Evolutionary conservation across 768 basidiomycete species (phyloP).

Genomic region (Russula emetica): DNA sequence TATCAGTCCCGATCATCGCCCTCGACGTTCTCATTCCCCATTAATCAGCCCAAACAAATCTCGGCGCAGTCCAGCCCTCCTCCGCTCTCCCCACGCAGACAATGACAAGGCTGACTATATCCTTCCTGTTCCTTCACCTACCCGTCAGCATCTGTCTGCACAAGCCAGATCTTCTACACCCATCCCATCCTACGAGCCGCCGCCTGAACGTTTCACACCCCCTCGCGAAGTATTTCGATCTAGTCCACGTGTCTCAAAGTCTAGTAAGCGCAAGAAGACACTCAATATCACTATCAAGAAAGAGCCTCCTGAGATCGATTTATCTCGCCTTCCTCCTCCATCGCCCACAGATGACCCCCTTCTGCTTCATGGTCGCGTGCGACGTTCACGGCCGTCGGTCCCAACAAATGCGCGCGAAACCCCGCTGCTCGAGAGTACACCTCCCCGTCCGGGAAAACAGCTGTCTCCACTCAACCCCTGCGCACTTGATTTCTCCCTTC

Average conservation of each 20-base stretch:
- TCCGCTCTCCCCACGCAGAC: slow-evolving; percentile 42
- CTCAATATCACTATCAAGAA: slow-evolving; percentile 45
- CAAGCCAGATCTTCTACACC: slow-evolving; percentile 51
- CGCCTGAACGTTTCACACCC: slow-evolving; percentile 63
- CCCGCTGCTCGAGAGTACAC: slow-evolving; percentile 37
- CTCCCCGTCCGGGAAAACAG: slow-evolving; percentile 17
- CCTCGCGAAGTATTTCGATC: slow-evolving; percentile 56
- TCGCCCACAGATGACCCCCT: slow-evolving; percentile 77
- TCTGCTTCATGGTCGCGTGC: slow-evolving; percentile 49
- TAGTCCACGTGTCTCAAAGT: slow-evolving; percentile 36
- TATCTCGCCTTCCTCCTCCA: slow-evolving; percentile 55
- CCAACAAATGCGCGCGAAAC: slow-evolving; percentile 37
- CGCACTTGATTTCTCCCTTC: slow-evolving; percentile 25
- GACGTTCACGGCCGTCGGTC: slow-evolving; percentile 30
- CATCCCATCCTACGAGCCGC: slow-evolving; percentile 57
- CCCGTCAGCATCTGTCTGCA: slow-evolving; percentile 29
- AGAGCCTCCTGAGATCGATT: slow-evolving; percentile 62
- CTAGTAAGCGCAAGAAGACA: slow-evolving; percentile 38
- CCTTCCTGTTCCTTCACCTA: slow-evolving; percentile 35
- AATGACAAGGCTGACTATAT: slow-evolving; percentile 51
- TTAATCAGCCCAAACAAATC: slow-evolving; percentile 29
- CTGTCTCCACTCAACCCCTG: slow-evolving; percentile 21
- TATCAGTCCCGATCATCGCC: slow-evolving; percentile 34
- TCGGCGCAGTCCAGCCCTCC: slow-evolving; percentile 32
- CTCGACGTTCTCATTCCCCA: slow-evolving; percentile 22